Evolutionary conservation across 2,329 filamentous ascomycete species (phyloP), one percentile per base, ranked within the genome.

Genomic region (Fragosphaeria purpurea): DNA sequence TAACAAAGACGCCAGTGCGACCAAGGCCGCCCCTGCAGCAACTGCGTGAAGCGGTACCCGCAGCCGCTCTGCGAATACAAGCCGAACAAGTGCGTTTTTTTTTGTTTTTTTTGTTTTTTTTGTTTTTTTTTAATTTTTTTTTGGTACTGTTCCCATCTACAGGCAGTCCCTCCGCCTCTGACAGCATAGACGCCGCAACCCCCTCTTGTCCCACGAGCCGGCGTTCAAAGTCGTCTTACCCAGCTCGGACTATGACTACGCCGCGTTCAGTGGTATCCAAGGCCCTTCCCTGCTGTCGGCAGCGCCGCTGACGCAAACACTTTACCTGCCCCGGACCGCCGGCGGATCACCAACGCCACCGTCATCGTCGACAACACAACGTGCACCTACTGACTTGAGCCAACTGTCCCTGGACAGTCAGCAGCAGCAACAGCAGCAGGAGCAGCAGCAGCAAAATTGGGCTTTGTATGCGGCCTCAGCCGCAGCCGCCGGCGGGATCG

Each of bases 11-110:
- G 34, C 33, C 41, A 78, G 75, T 79, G 75, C 59, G 74, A 76
- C 56, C 73, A 76, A 56, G 69, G 70, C 32, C 72, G 74, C 34
- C 75, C 75, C 11, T 78, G 75, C 61, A 70, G 69, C 42, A 76
- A 78, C 57, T 79, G 75, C 55, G 63, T 68, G 31, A 70, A 75
- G 39, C 67, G 75, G 34, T 78, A 74, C 53, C 75, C 75, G 0
- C 72, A 70, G 48, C 74, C 74, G 1, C 57, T 63, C 6, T 79
- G 75, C 59, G 68, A 75, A 55, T 79, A 79, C 55, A 65, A 58
- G 12, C 51, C 54, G 11, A 52, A 50, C 39, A 55, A 48, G 52
- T 53, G 12, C 5, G 7, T 51, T 51, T 2, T 3, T 30, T 6
- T 37, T 30, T 4, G 53, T 51, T 2, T 3, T 30, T n/a, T 6